Conservation (phyloP, 2,329 filamentous ascomycete genomes). For the Fusarium sp. region DNA sequence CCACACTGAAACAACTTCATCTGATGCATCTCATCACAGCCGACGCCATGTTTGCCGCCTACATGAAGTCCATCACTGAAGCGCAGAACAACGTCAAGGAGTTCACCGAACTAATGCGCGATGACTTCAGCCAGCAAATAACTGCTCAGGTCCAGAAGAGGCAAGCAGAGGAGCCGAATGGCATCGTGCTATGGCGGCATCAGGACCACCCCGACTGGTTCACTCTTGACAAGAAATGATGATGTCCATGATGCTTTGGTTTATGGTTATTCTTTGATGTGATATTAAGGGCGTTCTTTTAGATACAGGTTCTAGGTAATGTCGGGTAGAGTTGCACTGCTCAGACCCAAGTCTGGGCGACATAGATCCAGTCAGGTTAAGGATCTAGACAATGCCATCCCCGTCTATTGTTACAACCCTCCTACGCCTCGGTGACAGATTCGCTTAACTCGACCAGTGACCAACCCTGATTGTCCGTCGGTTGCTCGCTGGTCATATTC, state of each 20-base stretch:
- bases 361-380: background rate
- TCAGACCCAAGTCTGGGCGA: background rate
- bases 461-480: conserved; percentile 4
- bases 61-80: conserved; percentile 60
- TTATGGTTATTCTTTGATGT: conserved; percentile 5
- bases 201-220: conserved; percentile 72
- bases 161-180: conserved; percentile 64
- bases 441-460: conserved; percentile 6
- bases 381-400: background rate
- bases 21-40: conserved; percentile 53
- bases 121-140: conserved; percentile 61
- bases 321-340: background rate
- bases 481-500: background rate
- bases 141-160: conserved; percentile 66
- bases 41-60: conserved; percentile 60
- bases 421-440: background rate
- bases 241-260: conserved; percentile 3
- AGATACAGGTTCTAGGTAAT: background rate
- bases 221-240: conserved; percentile 46
- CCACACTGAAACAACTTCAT: conserved; percentile 29
- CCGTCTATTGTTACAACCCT: background rate
- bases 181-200: conserved; percentile 70
- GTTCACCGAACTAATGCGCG: conserved; percentile 60
- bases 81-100: conserved; percentile 65
- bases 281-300: conserved; percentile 18